Evolutionary conservation across 83 land plant species (phyloP), one percentile per base, ranked within the genome.

Genomic region (Picea engelmannii): DNA sequence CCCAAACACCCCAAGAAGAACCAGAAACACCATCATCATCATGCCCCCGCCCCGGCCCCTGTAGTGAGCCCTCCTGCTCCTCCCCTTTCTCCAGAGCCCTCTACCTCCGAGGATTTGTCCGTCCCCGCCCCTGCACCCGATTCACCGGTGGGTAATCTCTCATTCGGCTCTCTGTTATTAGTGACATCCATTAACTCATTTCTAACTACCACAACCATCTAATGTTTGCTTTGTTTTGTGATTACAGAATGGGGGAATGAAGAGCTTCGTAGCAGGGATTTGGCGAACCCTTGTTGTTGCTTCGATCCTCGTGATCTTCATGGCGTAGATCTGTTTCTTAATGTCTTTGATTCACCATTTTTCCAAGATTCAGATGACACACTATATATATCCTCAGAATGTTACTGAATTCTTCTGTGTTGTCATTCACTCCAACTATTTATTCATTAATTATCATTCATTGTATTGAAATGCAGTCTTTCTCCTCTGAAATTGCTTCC

Each of bases 211-310:
- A 2, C 13, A 2, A 25, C 13, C 13, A 13, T 3, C 31, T 24
- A 10, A 10, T 4, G 4, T 12, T 0, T 5, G 17, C 18, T 35
- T 16, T 6, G 16, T 31, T 5, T 68, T 68, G 38, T 68, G 5
- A 68, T 68, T 35, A 42, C 73, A 68, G 73, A 68, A 68, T 68
- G 73, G 44, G 18, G 44, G 44, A 8, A 68, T 16, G 73, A 68
- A 68, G 47, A 17, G 44, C n/a, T 68, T 68, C 73, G 20, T 31
- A 68, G 44, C 18, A 35, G 5, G 73, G 7, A 49, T 49, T 68
- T 68, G 73, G 6, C 38, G 0, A n/a, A 35, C 44, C 35, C 20
- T 31, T 31, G 73, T 18, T 31, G 7, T 35, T 35, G 73, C 73
- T 68, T 68, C 38, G 42, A 31, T 49, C 11, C 52, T 49, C 11